These are phyloP conservation scores for Pyracantha coccinea DNA, from an alignment of 331 rosid species.

Conservation along the genomic window DNA sequence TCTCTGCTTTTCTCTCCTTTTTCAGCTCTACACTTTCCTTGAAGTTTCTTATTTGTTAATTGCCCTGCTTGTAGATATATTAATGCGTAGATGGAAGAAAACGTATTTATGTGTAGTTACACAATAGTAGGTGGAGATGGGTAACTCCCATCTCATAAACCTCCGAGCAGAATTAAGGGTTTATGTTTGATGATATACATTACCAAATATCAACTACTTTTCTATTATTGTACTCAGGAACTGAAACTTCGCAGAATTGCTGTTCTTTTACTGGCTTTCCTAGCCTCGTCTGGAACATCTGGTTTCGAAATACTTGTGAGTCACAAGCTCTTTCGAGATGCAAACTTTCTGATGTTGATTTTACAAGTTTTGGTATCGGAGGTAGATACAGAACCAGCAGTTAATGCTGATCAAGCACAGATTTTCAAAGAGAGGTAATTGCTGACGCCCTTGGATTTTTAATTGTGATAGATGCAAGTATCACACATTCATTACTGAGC, in stretches of 20 bases:
- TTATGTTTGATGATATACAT: neutral
- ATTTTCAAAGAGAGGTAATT: slow-evolving; percentile 70
- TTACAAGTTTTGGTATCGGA: slow-evolving; percentile 58
- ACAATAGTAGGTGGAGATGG: neutral
- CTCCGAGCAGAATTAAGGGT: neutral
- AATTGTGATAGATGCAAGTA: neutral
- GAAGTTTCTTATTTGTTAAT: neutral
- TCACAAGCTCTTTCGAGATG: slow-evolving; percentile 37
- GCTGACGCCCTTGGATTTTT: neutral
- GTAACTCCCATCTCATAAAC: neutral
- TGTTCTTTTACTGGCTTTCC: slow-evolving; percentile 73
- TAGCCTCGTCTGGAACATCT: slow-evolving; percentile 71
- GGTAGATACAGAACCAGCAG: slow-evolving; percentile 42
- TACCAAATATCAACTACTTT: neutral
- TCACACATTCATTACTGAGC: neutral
- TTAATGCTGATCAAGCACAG: slow-evolving; percentile 27
- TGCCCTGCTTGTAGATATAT: neutral
- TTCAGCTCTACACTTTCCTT: neutral
- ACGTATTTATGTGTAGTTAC: neutral
- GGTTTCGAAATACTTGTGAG: slow-evolving; percentile 69
- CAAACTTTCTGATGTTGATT: slow-evolving; percentile 61
- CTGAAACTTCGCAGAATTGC: slow-evolving; percentile 54
- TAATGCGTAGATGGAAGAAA: neutral
- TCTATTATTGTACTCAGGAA: slow-evolving; percentile 42
- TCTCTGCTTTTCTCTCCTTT: neutral